Evolutionary conservation across 768 basidiomycete species (phyloP).

Genomic region (Udeniomyces megalosporus): DNA sequence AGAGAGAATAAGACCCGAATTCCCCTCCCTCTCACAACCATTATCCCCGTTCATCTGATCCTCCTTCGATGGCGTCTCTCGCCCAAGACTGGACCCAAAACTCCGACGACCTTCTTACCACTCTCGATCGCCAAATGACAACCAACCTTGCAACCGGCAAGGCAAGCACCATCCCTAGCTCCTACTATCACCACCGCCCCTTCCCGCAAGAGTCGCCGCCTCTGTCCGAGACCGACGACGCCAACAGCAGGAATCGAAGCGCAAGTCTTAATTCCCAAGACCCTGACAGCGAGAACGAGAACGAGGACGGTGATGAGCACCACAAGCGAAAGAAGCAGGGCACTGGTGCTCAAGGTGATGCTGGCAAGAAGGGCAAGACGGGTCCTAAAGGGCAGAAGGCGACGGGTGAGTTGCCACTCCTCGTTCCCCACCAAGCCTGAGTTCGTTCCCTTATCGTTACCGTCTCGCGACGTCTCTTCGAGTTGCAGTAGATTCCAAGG

Average conservation of each 20-base stretch:
- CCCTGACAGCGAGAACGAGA: neutral
- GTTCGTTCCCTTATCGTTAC: neutral
- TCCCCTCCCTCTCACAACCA: neutral
- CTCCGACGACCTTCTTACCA: neutral
- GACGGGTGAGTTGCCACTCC: neutral
- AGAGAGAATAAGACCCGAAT: too few species aligned
- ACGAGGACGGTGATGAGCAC: neutral
- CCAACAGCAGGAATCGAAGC: neutral
- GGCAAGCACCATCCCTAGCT: neutral
- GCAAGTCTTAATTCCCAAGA: neutral
- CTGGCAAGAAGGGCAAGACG: conserved; percentile 11
- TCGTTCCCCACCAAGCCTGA: neutral
- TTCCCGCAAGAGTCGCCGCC: neutral
- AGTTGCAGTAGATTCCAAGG: neutral
- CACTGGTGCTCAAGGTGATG: neutral
- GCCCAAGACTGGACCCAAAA: conserved; percentile 8
- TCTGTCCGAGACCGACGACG: neutral
- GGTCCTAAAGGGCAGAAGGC: neutral
- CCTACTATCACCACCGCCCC: neutral
- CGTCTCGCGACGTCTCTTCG: too few species aligned
- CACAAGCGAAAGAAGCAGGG: conserved; percentile 10
- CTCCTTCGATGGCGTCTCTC: neutral
- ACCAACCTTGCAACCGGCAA: neutral
- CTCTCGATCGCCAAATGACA: neutral
- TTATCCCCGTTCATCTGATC: neutral